Evolutionary conservation across 2,329 filamentous ascomycete species (phyloP), one percentile per base, ranked within the genome.

Genomic region (Westerdykella ornata): DNA sequence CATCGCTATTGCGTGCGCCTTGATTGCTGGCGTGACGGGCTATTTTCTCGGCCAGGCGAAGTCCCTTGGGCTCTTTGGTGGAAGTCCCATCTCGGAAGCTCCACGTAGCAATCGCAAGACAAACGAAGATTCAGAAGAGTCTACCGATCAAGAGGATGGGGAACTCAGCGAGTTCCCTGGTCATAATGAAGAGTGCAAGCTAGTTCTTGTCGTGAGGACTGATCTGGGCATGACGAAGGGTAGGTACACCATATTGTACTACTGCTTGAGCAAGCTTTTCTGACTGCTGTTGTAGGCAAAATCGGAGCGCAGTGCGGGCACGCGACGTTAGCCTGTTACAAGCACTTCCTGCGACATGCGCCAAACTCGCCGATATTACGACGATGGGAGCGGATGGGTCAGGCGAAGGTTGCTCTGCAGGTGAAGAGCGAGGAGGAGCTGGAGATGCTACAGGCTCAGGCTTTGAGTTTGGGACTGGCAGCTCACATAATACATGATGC

Each of bases 221-320:
- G 92, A 98, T 70, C 68, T 98, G 57, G 90, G 90, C 56, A 98
- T 98, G 92, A 92, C 85, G 8, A 97, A 95, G 71, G 90, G 90
- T 92, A 72, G 32, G 73, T 65, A 6, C 3, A 26, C 22, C 7
- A 2, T 19, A 17, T 26, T 7, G 5, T 39, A 7, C 22, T 40
- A 16, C 5, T n/a, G 3, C 17, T 6, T 40, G 14, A 14, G 26
- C 18, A 14, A 38, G 20, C 37, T 40, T 28, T 42, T 11, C 41
- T 49, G 31, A 49, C 41, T 37, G 14, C 35, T n/a, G 20, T 15
- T 16, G 35, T 49, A 95, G 90, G 90, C 58, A 98, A 98, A 75
- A 96, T 97, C 58, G 92, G 88, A 43, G 92, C 92, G 6, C 92
- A 97, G 69, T 90, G 85, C 69, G 85, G 84, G 37, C 92, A 97